phyloP scores from a whole-genome alignment of 768 basidiomycete genomes.

The Trametes coccinea region DNA sequence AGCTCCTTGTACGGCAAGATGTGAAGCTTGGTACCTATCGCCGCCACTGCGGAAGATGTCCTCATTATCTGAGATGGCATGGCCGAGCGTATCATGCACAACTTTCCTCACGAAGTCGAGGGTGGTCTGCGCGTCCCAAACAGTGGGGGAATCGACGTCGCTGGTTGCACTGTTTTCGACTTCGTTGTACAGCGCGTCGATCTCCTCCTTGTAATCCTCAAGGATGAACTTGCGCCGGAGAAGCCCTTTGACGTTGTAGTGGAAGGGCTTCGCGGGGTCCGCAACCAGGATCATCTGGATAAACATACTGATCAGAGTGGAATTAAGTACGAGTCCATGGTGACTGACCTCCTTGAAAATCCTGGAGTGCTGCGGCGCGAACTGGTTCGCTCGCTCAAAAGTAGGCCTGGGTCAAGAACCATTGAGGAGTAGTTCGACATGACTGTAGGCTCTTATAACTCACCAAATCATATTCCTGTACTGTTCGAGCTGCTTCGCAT shows the following conservation, averaged over 20 bases:
- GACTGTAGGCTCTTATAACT: neutral
- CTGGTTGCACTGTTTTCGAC: conserved; percentile 35
- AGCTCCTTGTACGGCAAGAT: too few species aligned
- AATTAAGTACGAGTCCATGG: neutral
- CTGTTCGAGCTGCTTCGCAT: neutral
- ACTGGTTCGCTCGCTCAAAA: conserved; percentile 40
- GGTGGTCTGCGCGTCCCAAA: conserved; percentile 28
- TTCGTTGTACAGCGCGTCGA: conserved; percentile 36
- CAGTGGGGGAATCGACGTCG: conserved; percentile 29
- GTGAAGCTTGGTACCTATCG: conserved; percentile 33
- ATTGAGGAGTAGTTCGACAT: neutral
- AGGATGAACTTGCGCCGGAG: conserved; percentile 29
- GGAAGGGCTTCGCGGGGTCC: conserved; percentile 32
- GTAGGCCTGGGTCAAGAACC: conserved; percentile 21
- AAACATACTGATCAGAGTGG: neutral
- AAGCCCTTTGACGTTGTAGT: conserved; percentile 34
- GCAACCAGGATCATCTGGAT: conserved; percentile 36
- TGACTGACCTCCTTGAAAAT: conserved; percentile 45
- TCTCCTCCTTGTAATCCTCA: conserved; percentile 40
- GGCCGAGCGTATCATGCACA: conserved; percentile 35
- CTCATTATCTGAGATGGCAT: conserved; percentile 32
- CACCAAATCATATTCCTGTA: conserved; percentile 9
- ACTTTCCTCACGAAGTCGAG: conserved; percentile 35
- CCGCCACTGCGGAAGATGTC: conserved; percentile 42
- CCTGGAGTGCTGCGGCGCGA: conserved; percentile 44